phyloP scores from a whole-genome alignment of 2,329 filamentous ascomycete genomes.

The Fusarium albidum region DNA sequence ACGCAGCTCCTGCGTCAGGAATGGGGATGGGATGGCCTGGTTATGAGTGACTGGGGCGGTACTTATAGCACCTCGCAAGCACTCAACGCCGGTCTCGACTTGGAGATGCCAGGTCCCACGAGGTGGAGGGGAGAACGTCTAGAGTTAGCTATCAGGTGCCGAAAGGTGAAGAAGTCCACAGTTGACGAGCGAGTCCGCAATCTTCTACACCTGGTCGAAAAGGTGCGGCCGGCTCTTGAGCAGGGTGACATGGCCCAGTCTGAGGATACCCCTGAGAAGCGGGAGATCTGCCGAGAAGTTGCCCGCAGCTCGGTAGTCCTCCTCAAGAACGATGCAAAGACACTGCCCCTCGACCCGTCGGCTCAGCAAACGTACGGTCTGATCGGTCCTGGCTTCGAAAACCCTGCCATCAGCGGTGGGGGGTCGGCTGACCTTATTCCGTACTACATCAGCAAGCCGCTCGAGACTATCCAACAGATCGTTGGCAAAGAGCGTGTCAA shows the following conservation, averaged over 20 bases:
- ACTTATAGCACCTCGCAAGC: constrained; percentile 38
- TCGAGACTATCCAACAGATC: constrained; percentile 37
- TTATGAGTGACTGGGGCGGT: constrained; percentile 47
- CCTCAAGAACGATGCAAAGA: constrained; percentile 30
- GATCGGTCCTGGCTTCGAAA: constrained; percentile 47
- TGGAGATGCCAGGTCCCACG: constrained; percentile 47
- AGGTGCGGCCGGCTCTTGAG: constrained; percentile 5
- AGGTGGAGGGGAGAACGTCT: constrained; percentile 28
- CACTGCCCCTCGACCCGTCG: too few species aligned
- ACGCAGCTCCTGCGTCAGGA: constrained; percentile 46
- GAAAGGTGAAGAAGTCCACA: constrained; percentile 21
- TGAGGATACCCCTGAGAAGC: too few species aligned
- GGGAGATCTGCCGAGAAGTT: constrained; percentile 10
- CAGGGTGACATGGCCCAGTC: neutral
- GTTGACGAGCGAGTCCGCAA: constrained; percentile 37
- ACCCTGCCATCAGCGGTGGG: constrained; percentile 40
- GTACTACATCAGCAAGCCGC: constrained; percentile 41
- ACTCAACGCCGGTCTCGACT: constrained; percentile 37
- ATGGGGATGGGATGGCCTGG: constrained; percentile 46
- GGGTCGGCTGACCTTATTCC: constrained; percentile 42
- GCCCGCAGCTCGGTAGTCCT: constrained; percentile 61
- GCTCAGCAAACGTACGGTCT: constrained; percentile 47
- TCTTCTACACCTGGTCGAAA: constrained; percentile 23
- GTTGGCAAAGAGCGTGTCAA: constrained; percentile 18
- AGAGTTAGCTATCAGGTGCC: too few species aligned